Base-by-base conservation (phyloP, 163 green algal species). In the Volvox carteri region DNA sequence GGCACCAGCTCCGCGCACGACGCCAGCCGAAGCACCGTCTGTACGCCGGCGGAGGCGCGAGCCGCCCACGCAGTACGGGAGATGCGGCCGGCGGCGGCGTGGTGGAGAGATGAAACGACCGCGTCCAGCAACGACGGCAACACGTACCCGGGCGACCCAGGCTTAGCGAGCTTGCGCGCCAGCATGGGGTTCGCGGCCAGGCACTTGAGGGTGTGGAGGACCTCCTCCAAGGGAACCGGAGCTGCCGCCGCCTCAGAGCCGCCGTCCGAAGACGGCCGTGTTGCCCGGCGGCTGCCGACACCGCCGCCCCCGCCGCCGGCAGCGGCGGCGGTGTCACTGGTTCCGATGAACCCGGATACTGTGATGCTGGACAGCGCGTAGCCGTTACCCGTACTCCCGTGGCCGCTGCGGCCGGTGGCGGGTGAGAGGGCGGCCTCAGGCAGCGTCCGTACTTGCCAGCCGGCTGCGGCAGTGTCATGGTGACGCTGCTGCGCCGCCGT, bases 1-100 rank as follows among this genome's bases (percentile, higher is more conserved):
- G 60, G 54, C n/a, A 42, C 28, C 41, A 78, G 6, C 42, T 86
- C 60, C 9, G 30, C 37, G 14, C 18, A 60, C 1, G 11, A 39
- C 28, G 79, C 79, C 60, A 86, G 39, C 19, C 79, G 79, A 41
- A 87, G 81, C 67, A 87, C 44, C 30, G 81, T 62, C 46, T 72
- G 65, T 2, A 65, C 67, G 33, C 42, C 67, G 19, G 46, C 44
- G 28, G 46, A 35, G 65, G 46, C 81, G 67, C 81, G 81, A 9
- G 46, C 81, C 11, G 73, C 9, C 65, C 65, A 72, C 6, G 21
- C 65, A 19, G 25, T 46, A 23, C 21, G 33, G 21, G 21, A 16
- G 16, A 87, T n/a, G 62, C 12, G 21, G 33, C 65, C 65, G 33
- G 65, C 30, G 46, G 46, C 37, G 65, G 3, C 28, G 48, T 65